Evolutionary conservation across 306 rosid genomes (phyloP).

Genomic region (Oemleria cerasiformis): DNA sequence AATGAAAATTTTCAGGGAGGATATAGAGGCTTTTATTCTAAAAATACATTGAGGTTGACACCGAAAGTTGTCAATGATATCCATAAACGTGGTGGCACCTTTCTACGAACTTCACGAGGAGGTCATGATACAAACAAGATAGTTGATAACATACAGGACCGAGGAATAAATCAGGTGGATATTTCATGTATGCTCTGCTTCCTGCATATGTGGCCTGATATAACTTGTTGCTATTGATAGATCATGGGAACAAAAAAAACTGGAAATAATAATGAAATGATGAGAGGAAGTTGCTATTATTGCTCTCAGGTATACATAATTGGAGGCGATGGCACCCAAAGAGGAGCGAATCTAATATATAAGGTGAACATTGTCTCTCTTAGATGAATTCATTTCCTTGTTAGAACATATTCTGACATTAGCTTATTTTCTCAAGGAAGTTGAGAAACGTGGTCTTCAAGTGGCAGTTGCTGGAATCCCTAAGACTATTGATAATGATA

Average conservation of each 20-base stretch:
- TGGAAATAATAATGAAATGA: neutral
- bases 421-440: conserved; percentile 67
- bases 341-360: conserved; percentile 75
- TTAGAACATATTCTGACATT: conserved; percentile 30
- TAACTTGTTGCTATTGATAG: neutral
- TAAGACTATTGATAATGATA: conserved; percentile 92
- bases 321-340: conserved; percentile 98
- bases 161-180: conserved; percentile 87
- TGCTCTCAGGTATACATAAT: conserved; percentile 73
- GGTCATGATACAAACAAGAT: conserved; percentile 95
- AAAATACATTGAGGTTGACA: conserved; percentile 68
- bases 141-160: conserved; percentile 88
- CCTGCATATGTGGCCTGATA: conserved; percentile 12
- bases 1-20: conserved; percentile 65
- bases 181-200: conserved; percentile 14
- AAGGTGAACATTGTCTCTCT: conserved; percentile 52
- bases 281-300: conserved; percentile 19
- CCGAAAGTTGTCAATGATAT: conserved; percentile 79
- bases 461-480: conserved; percentile 97
- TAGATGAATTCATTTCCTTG: conserved; percentile 19
- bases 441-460: conserved; percentile 82
- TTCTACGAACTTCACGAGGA: conserved; percentile 93
- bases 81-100: conserved; percentile 88
- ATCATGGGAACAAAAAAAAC: neutral
- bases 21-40: conserved; percentile 85